Conservation (phyloP, 129 eudicot genomes). For the Logfia minima region DNA sequence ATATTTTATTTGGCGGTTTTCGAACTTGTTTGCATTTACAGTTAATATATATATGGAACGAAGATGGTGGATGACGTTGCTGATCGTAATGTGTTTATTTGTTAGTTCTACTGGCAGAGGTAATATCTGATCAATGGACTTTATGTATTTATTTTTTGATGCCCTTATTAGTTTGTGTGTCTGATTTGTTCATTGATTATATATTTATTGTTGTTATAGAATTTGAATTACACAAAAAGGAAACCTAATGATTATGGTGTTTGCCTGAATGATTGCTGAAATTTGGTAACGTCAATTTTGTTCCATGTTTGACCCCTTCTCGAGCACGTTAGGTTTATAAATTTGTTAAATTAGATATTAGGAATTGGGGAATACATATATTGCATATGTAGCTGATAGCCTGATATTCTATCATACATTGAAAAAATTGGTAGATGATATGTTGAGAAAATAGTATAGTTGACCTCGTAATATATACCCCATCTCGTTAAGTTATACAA, state of each 20-base stretch:
- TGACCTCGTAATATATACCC: background rate
- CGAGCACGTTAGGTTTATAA: background rate
- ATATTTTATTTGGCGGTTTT: constrained; percentile 19
- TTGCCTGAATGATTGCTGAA: background rate
- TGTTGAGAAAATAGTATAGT: background rate
- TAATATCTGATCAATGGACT: background rate
- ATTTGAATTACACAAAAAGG: background rate
- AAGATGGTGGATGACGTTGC: constrained; percentile 20
- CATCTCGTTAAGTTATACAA: background rate
- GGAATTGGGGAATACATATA: background rate
- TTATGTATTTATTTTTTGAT: background rate
- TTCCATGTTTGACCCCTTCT: background rate
- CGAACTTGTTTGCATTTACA: constrained; percentile 14
- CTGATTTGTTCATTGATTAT: background rate
- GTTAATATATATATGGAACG: constrained; percentile 10
- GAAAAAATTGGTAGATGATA: background rate
- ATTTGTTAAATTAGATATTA: constrained; percentile 1
- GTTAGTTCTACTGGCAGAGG: constrained; percentile 21
- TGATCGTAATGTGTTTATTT: constrained; percentile 15
- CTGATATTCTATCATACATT: background rate
- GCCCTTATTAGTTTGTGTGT: background rate
- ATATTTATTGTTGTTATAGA: background rate
- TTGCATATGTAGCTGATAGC: constrained; percentile 4
- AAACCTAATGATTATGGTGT: background rate
- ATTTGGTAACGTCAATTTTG: background rate